Base-by-base conservation (phyloP, 2,329 filamentous ascomycete genomes). In the Alternaria dauci region DNA sequence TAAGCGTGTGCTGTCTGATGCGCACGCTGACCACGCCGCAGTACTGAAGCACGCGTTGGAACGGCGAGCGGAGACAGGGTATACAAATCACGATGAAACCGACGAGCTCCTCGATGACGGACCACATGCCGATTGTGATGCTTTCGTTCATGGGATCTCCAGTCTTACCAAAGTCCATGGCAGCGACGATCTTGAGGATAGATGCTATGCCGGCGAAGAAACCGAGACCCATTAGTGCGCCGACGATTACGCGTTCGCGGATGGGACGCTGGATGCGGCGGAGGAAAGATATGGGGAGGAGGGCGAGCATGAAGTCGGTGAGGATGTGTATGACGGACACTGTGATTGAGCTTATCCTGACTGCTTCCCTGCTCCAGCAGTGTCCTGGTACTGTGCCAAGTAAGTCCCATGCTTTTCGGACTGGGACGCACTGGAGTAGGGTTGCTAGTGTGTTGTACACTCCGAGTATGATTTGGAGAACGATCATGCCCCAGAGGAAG, bases 51-150 rank as follows among this genome's bases (percentile, higher is more conserved):
- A 52, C 55, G 25, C 42, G 58, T 28, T 70, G 61, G 54, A 70
- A 70, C 4, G 62, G 67, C 7, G 66, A 58, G 8, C 66, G 65
- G 30, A 75, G 59, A 41, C 63, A 68, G 1, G 72, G 71, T 26
- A 74, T 55, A 41, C 68, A 70, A 3, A 69, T 68, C 4, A 67
- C 70, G 20, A 74, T 67, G 4, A 74, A 65, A 3, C 66, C 63
- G 1, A 55, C 39, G 23, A 73, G 68, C 34, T 66, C 62, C 50
- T 75, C 72, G 18, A 74, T 53, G 4, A 68, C 62, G 16, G 58
- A 60, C 71, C 71, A 74, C 18, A 74, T 57, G 0, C 60, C 63
- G 7, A 73, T 59, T 12, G 58, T 47, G 41, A 70, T 36, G 26
- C 59, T 61, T 50, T 70, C 63, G 18, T 50, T 63, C 42, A 63